phyloP scores from a whole-genome alignment of 2,329 filamentous ascomycete genomes.

The Botrytis fabae region DNA sequence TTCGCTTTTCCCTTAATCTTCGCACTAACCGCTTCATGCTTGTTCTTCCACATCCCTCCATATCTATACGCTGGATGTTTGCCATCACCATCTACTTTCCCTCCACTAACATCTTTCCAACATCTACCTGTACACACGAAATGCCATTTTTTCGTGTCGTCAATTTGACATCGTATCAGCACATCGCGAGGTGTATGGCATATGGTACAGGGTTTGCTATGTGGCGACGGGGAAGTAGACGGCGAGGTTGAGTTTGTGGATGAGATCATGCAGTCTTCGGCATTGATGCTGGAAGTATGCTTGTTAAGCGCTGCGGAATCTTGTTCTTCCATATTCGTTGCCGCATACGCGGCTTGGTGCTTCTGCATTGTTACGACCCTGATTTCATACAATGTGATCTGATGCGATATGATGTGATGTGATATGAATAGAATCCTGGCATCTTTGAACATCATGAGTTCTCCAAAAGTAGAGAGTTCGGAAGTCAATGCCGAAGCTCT shows the following conservation, averaged over 20 bases:
- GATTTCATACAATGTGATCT: not conserved
- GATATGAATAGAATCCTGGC: not conserved
- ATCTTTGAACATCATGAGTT: not conserved
- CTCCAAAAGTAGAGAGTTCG: not conserved
- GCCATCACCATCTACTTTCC: slow-evolving; percentile 23
- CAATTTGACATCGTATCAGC: slow-evolving; percentile 29
- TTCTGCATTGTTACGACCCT: not conserved
- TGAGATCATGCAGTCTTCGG: not conserved
- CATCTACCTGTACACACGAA: slow-evolving; percentile 27
- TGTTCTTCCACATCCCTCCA: slow-evolving; percentile 32
- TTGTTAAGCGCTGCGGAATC: not conserved
- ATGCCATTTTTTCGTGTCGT: slow-evolving; percentile 26
- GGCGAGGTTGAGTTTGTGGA: not conserved
- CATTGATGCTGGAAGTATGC: not conserved
- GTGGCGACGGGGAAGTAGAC: not conserved
- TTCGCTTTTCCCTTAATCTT: slow-evolving; percentile 31
- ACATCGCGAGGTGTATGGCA: slow-evolving; percentile 26
- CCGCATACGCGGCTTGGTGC: not conserved
- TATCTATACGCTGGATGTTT: slow-evolving; percentile 25
- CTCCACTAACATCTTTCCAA: slow-evolving; percentile 16
- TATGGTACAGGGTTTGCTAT: slow-evolving; percentile 28
- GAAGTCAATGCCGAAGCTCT: slow-evolving; percentile 4
- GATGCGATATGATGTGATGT: not conserved
- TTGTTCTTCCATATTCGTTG: not conserved
- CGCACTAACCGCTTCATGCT: slow-evolving; percentile 29